A percentile compares a stretch with the other conserved stretches of the same genome.
These are phyloP conservation scores for Nitzschia inconspicua DNA, from an alignment of 108 stramenopile genomes.

Conservation along the genomic window DNA sequence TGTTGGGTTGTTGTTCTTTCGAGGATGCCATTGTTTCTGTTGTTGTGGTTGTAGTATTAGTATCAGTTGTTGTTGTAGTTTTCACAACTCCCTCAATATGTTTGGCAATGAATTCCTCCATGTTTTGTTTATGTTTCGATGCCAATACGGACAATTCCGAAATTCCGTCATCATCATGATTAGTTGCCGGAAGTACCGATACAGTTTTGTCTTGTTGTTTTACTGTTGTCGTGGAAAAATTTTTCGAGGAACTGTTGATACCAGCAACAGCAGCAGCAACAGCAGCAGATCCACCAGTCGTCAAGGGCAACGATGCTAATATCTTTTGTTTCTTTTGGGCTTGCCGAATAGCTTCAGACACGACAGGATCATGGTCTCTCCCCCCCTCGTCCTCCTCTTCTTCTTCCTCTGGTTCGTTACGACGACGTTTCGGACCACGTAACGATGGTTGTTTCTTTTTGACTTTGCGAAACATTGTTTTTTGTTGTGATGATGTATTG, in stretches of 20 bases:
- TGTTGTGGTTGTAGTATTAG: not conserved
- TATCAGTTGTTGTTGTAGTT: not conserved
- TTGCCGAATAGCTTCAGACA: constrained; percentile 5
- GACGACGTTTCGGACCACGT: too few species aligned
- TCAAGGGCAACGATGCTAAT: not conserved
- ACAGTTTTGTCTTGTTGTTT: not conserved
- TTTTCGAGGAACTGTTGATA: too few species aligned
- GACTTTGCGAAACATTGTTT: too few species aligned
- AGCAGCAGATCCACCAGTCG: not conserved
- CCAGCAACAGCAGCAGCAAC: too few species aligned
- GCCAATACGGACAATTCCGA: constrained; percentile 24
- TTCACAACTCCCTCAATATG: too few species aligned
- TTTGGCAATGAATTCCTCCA: constrained; percentile 30
- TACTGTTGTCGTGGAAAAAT: not conserved
- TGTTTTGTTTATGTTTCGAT: constrained; percentile 46
- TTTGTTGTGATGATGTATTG: too few species aligned
- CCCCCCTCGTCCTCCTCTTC: constrained; percentile 1
- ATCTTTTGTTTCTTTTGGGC: constrained; percentile 11
- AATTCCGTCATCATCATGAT: constrained; percentile 6
- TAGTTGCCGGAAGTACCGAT: not conserved
- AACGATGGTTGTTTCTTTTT: too few species aligned
- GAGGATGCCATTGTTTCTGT: not conserved
- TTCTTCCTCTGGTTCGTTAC: too few species aligned
- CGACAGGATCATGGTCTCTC: not conserved
- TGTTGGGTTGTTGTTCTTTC: not conserved